phyloP scores from a whole-genome alignment of 805 yeast species.

The Starmerella sp. region DNA sequence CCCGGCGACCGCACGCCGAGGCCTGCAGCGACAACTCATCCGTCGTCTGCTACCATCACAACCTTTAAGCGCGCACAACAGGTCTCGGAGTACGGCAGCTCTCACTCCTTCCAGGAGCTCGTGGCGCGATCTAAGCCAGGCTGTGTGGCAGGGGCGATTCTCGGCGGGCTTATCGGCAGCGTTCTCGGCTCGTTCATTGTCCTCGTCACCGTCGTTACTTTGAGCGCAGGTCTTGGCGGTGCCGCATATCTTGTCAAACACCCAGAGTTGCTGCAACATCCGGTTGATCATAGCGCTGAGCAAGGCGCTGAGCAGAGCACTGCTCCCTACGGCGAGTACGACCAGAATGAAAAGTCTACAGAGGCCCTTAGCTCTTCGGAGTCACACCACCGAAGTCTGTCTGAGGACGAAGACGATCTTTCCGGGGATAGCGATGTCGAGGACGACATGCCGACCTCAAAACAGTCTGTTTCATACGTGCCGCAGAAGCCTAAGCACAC shows the following conservation, averaged over 20 bases:
- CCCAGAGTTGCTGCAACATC: not conserved
- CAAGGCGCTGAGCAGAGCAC: too few species aligned
- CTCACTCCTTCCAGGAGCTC: not conserved
- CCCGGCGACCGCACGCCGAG: not conserved
- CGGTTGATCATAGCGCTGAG: too few species aligned
- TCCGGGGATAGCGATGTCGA: slow-evolving; percentile 14
- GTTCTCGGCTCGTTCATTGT: not conserved
- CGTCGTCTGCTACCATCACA: not conserved
- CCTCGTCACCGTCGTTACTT: not conserved
- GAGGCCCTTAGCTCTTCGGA: not conserved
- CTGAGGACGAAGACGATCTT: slow-evolving; percentile 17
- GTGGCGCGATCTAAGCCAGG: not conserved
- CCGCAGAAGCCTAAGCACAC: slow-evolving; percentile 7
- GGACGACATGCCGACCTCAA: slow-evolving; percentile 2
- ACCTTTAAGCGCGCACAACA: not conserved
- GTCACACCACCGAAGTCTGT: not conserved
- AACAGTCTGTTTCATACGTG: slow-evolving; percentile 11
- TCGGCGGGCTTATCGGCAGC: not conserved
- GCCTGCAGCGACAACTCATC: not conserved
- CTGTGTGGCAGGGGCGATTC: not conserved
- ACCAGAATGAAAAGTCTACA: not conserved
- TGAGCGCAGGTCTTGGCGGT: not conserved
- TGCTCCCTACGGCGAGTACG: not conserved
- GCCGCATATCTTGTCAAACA: not conserved
- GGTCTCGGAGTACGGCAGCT: not conserved